Evolutionary conservation across 2,329 filamentous ascomycete species (phyloP).

Genomic region (Dothideomycetidae sp.): DNA sequence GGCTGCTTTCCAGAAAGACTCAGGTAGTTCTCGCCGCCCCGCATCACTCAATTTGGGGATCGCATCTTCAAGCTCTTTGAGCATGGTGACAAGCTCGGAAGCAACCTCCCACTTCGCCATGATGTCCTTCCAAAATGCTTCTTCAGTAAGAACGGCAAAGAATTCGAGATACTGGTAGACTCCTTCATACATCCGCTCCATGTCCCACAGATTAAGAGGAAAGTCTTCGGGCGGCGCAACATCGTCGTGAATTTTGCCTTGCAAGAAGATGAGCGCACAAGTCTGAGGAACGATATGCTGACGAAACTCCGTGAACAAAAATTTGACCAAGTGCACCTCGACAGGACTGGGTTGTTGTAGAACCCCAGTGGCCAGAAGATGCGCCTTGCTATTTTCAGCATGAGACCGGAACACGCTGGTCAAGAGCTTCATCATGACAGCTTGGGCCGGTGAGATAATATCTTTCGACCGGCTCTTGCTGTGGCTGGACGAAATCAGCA

Average conservation of each 20-base stretch:
- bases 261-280: constrained; percentile 83
- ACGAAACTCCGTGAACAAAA: constrained; percentile 83
- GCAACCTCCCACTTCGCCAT: constrained; percentile 85
- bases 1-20: not conserved
- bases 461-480: constrained; percentile 52
- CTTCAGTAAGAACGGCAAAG: constrained; percentile 76
- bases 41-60: constrained; percentile 61
- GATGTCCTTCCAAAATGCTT: constrained; percentile 66
- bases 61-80: constrained; percentile 75
- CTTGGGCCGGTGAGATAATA: constrained; percentile 89
- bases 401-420: constrained; percentile 71
- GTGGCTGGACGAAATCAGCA: constrained; percentile 5
- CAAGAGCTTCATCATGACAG: constrained; percentile 77
- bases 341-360: constrained; percentile 23
- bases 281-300: constrained; percentile 88
- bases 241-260: constrained; percentile 73
- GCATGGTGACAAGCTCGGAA: constrained; percentile 73
- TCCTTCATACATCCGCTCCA: constrained; percentile 92
- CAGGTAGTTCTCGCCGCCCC: not conserved
- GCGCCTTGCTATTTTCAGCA: constrained; percentile 26
- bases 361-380: constrained; percentile 4
- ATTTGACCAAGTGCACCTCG: constrained; percentile 59
- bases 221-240: constrained; percentile 71
- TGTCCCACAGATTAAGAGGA: constrained; percentile 89
- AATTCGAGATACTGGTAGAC: constrained; percentile 91